Evolutionary conservation across 495 filamentous ascomycete genomes (phyloP).

Genomic region (Podospora australis): DNA sequence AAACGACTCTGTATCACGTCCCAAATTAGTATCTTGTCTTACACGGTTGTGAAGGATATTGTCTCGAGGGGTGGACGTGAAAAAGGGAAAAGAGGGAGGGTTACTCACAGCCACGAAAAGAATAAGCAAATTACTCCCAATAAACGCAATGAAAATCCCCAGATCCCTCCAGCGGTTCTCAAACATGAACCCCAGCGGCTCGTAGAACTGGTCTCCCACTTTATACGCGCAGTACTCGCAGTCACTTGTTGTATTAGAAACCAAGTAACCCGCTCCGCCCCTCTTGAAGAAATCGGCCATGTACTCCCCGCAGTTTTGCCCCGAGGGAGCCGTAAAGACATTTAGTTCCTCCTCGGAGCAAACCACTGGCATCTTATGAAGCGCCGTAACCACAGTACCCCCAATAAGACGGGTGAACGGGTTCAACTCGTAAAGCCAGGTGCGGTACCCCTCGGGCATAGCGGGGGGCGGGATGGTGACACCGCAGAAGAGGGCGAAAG

Average conservation of each 20-base stretch:
- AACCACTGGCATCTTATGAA: constrained; percentile 56
- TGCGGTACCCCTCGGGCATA: constrained; percentile 71
- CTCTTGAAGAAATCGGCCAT: constrained; percentile 60
- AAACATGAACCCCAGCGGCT: constrained; percentile 55
- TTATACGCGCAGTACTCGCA: constrained; percentile 77
- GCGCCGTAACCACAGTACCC: constrained; percentile 70
- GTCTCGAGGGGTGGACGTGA: not conserved
- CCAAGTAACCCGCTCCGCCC: constrained; percentile 63
- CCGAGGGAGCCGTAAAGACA: constrained; percentile 52
- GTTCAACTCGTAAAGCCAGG: constrained; percentile 76
- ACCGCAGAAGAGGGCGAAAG: constrained; percentile 78
- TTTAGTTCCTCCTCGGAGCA: constrained; percentile 55
- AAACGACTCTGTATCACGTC: constrained; percentile 45
- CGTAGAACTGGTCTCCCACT: constrained; percentile 72
- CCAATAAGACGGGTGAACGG: constrained; percentile 79
- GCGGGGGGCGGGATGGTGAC: constrained; percentile 69
- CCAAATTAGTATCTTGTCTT: constrained; percentile 18
- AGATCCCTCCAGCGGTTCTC: constrained; percentile 69
- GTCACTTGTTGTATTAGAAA: constrained; percentile 48
- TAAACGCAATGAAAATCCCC: constrained; percentile 67
- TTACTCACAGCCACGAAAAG: constrained; percentile 60
- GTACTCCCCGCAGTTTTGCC: constrained; percentile 63
- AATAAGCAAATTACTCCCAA: constrained; percentile 70
- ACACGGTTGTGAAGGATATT: not conserved
- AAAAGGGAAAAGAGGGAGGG: not conserved